Base-by-base conservation (phyloP, 495 filamentous ascomycete species). In the Aspergillus campestris region DNA sequence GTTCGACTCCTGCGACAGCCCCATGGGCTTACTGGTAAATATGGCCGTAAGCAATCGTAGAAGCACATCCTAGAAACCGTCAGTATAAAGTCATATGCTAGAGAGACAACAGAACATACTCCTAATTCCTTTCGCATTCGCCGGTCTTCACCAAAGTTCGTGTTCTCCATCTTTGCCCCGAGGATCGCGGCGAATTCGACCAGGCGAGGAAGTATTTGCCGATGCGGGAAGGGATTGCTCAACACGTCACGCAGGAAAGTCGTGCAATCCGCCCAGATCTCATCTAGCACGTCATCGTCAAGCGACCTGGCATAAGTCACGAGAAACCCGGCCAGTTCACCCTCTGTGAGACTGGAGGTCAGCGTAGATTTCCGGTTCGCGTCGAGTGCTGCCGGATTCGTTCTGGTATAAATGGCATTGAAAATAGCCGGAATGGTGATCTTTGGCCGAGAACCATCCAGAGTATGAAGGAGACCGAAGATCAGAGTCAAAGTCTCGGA, bases 261-360 rank as follows among this genome's bases (percentile, higher is more conserved):
- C 55, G 88, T 88, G 60, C 91, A 97, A 56, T 99, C 94, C 32
- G 78, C 71, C 92, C 92, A 99, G 29, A 99, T 95, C 64, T 99
- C 92, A 56, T 99, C 94, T 73, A 97, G 91, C n/a, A 92, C 84
- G 70, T 99, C 92, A 52, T 99, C 92, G 55, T 99, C 92, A 10
- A 95, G 69, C 3, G 89, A 91, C 15, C 79, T 76, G 1, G 89
- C 83, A 58, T 97, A 99, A 38, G 88, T 84, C 5, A 92, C 83
- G 44, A 97, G 64, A 58, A 97, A 99, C 13, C 82, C 78, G 7
- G 89, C 87, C 11, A 97, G 67, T 52, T 94, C 89, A 2, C 78
- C 74, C 47, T 95, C 91, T 18, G 80, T 78, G 6, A 97, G 63
- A 47, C 82, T 83, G 7, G 89, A 86, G 0, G 91, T 94, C 51